Conservation (phyloP, 306 rosid species). For the Pyrus betulifolia region DNA sequence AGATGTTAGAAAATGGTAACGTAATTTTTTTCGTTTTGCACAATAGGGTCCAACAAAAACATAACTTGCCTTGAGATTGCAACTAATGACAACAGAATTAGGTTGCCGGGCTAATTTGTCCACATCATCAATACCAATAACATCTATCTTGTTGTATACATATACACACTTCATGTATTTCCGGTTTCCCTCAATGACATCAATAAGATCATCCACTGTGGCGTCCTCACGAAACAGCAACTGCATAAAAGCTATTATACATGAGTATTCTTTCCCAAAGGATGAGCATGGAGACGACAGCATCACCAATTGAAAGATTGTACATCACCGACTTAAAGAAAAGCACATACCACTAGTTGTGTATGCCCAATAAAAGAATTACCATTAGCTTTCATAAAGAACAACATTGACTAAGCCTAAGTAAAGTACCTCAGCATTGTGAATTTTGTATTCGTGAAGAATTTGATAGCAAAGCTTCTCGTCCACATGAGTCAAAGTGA, state of each 20-base stretch:
- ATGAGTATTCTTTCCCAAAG: not conserved
- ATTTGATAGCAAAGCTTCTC: constrained; percentile 99
- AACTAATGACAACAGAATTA: constrained; percentile 90
- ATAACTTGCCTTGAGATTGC: constrained; percentile 69
- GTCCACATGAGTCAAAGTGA: constrained; percentile 86
- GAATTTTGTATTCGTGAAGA: constrained; percentile 98
- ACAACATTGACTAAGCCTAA: not conserved
- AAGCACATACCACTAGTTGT: not conserved
- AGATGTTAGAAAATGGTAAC: not conserved
- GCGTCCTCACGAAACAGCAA: constrained; percentile 96
- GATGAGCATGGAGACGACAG: not conserved
- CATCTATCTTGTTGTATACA: constrained; percentile 98
- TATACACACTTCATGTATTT: constrained; percentile 98
- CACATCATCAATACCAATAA: constrained; percentile 92
- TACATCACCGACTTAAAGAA: not conserved
- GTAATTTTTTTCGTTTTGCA: not conserved
- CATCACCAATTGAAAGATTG: not conserved
- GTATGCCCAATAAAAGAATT: not conserved
- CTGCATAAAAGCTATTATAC: constrained; percentile 34
- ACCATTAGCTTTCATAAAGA: not conserved
- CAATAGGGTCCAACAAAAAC: not conserved
- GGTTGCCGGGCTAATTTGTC: constrained; percentile 93
- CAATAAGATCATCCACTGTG: constrained; percentile 94
- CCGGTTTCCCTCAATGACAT: constrained; percentile 96
- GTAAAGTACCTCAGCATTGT: constrained; percentile 88